Conservation (phyloP, 2,329 filamentous ascomycete species). For the Colletotrichum truncatum region DNA sequence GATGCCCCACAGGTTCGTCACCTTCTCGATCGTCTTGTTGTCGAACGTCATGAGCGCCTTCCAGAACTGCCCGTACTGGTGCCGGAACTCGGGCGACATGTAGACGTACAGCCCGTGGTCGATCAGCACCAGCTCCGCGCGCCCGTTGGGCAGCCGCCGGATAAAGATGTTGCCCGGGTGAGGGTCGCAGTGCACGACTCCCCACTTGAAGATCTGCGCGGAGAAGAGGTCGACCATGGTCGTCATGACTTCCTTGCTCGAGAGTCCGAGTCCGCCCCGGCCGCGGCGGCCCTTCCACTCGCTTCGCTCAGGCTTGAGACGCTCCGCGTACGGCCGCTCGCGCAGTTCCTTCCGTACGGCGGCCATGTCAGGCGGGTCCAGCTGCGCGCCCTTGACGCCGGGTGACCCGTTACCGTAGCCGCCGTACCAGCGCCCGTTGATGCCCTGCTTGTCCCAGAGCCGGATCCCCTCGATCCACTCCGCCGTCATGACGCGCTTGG, state of each 20-base stretch:
- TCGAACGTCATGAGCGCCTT: slow-evolving; percentile 94
- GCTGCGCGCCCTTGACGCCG: slow-evolving; percentile 74
- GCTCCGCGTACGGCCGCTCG: slow-evolving; percentile 62
- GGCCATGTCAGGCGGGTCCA: slow-evolving; percentile 61
- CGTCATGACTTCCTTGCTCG: slow-evolving; percentile 88
- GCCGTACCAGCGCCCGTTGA: slow-evolving; percentile 81
- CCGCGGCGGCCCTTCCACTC: slow-evolving; percentile 79
- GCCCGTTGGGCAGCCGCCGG: slow-evolving; percentile 82
- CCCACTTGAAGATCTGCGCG: slow-evolving; percentile 99
- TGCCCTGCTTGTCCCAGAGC: slow-evolving; percentile 88
- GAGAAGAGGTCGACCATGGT: slow-evolving; percentile 97
- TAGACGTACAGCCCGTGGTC: slow-evolving; percentile 97
- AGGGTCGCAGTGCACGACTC: slow-evolving; percentile 93
- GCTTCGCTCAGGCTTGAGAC: slow-evolving; percentile 82
- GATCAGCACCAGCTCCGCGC: slow-evolving; percentile 90
- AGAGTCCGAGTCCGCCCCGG: slow-evolving; percentile 84
- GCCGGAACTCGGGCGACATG: slow-evolving; percentile 84
- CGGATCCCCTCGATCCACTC: slow-evolving; percentile 98
- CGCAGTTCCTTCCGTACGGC: slow-evolving; percentile 55
- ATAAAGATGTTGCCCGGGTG: slow-evolving; percentile 98
- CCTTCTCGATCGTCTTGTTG: slow-evolving; percentile 77
- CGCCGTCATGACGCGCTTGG: slow-evolving; percentile 86
- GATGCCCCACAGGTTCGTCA: slow-evolving; percentile 87
- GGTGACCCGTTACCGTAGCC: slow-evolving; percentile 80
- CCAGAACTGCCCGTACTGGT: slow-evolving; percentile 92